Percentiles rank a stretch among this genome's conserved stretches.
Conservation (phyloP, 1,139 yeast genomes). For the Pneumocystis jirovecii region DNA sequence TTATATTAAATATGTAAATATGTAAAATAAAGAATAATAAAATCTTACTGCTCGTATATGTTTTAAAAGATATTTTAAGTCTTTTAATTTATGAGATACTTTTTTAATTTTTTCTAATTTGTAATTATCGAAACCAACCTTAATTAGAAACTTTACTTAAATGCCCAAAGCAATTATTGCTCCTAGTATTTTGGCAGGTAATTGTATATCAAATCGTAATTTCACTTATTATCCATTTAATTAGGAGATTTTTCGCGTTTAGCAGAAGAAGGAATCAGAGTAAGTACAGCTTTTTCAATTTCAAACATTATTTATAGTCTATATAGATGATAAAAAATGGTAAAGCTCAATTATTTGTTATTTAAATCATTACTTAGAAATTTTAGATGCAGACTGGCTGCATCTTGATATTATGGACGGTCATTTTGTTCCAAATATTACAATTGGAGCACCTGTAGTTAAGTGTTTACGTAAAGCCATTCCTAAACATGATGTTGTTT, state of each 20-base stretch:
- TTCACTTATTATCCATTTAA: slow-evolving; percentile 55
- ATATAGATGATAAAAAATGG: not conserved
- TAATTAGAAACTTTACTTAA: not conserved
- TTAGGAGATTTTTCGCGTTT: slow-evolving; percentile 31
- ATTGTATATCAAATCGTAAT: slow-evolving; percentile 4
- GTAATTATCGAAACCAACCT: too few species aligned
- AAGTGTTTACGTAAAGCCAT: slow-evolving; percentile 60
- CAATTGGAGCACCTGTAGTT: slow-evolving; percentile 85
- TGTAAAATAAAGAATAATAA: too few species aligned
- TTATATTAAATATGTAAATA: too few species aligned
- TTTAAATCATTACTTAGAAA: not conserved
- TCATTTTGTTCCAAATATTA: slow-evolving; percentile 90
- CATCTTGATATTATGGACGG: slow-evolving; percentile 99
- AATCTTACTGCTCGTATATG: too few species aligned
- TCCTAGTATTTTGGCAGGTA: slow-evolving; percentile 88
- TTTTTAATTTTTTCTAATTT: too few species aligned
- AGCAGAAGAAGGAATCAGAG: not conserved
- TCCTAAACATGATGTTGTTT: slow-evolving; percentile 62
- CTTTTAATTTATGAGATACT: too few species aligned
- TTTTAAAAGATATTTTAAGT: not conserved
- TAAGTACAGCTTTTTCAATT: not conserved
- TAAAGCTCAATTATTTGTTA: not conserved
- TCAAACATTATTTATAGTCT: not conserved
- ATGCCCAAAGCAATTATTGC: slow-evolving; percentile 51
- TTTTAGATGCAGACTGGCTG: slow-evolving; percentile 51